These are phyloP conservation scores for Diaporthe vexans DNA, from an alignment of 2,329 filamentous ascomycete genomes.

Conservation along the genomic window DNA sequence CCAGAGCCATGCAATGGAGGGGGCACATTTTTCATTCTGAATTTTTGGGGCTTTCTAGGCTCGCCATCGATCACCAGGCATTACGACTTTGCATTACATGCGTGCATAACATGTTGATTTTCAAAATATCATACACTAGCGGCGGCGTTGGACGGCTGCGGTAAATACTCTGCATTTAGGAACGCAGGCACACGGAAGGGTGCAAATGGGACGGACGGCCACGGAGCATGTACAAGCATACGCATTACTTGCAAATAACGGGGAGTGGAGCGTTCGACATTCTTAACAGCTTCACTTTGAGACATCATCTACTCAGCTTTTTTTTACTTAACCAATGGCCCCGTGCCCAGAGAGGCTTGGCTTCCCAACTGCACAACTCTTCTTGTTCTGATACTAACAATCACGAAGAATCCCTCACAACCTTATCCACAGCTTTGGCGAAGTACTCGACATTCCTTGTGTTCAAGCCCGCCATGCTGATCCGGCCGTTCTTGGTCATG, in stretches of 20 bases:
- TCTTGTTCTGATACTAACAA: neutral
- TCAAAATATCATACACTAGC: constrained; percentile 12
- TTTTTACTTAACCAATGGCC: neutral
- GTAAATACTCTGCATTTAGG: constrained; percentile 8
- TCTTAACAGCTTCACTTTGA: neutral
- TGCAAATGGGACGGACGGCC: neutral
- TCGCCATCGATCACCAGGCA: neutral
- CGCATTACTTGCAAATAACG: constrained; percentile 15
- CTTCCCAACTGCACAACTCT: neutral
- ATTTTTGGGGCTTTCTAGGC: neutral
- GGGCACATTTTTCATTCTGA: neutral
- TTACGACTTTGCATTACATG: neutral
- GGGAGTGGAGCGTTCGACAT: neutral
- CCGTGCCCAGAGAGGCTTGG: neutral
- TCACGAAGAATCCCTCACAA: constrained; percentile 71
- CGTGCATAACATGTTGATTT: constrained; percentile 15
- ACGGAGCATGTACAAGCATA: constrained; percentile 13
- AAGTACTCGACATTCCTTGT: constrained; percentile 93
- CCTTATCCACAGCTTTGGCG: constrained; percentile 88
- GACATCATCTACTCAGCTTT: neutral
- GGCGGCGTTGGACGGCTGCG: constrained; percentile 25
- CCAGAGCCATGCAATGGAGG: neutral
- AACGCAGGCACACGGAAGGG: neutral
- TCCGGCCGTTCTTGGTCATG: constrained; percentile 98
- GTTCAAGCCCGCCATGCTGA: constrained; percentile 98